Evolutionary conservation across 352 stramenopile species (phyloP), one percentile per base, ranked within the genome.

Genomic region (Phytophthora cactorum): DNA sequence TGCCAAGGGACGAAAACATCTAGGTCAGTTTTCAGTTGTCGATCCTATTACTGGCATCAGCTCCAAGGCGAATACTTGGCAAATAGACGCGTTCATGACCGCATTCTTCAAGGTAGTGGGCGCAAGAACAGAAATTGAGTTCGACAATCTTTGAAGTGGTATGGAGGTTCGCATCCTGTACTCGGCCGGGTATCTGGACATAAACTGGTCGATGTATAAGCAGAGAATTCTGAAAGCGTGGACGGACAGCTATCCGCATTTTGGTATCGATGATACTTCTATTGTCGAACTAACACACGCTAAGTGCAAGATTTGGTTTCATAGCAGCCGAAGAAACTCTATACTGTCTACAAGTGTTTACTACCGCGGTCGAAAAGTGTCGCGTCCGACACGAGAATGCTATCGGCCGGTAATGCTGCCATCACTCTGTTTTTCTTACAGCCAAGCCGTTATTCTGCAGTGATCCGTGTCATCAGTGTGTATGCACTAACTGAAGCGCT

Each of bases 201-300:
- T 12, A 44, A 44, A 44, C 41, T 59, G 58, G 49, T 59, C 49
- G 58, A 66, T 58, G 6, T 53, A 53, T 38, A 46, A 57, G 5
- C 11, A 11, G 12, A 12, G 28, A 7, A 45, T 58, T 41, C n/a
- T 66, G 0, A 5, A 17, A 5, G 34, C 15, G 5, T 66, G 49
- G 49, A 66, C 58, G 1, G 12, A 66, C 7, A 5, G 29, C 0
- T 56, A 66, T 10, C 22, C 22, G 22, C 22, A 22, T 22, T 22
- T 22, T 0, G 22, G 22, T 22, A 22, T 22, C 0, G 0, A 22
- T 22, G 22, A 22, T 22, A 22, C 22, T 22, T 22, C 22, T 22
- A 22, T 22, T 22, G 22, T 22, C 22, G 22, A 22, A 22, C 22
- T 0, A 22, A 22, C 22, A 22, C 22, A 22, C 22, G 22, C 22